Percentiles rank a stretch among this genome's conserved stretches.
Evolutionary conservation across 1,139 yeast genomes (phyloP).

Genomic region (Nakaseomyces sp.): DNA sequence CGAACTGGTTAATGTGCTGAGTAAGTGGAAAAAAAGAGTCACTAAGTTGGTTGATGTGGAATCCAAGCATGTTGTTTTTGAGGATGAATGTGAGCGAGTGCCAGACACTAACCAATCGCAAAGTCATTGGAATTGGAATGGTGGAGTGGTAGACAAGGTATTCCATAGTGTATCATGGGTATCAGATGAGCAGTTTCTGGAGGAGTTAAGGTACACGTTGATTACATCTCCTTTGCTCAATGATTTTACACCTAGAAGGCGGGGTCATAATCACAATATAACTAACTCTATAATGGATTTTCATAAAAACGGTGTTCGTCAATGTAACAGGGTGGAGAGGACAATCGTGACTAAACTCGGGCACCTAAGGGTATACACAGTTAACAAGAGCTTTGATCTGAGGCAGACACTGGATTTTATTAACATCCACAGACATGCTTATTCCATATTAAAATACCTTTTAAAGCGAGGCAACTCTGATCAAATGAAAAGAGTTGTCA

Average conservation of each 20-base stretch:
- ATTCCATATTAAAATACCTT: background rate
- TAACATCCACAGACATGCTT: background rate
- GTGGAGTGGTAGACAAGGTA: background rate
- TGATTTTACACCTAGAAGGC: background rate
- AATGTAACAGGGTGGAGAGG: background rate
- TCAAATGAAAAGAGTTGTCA: background rate
- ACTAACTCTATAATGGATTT: background rate
- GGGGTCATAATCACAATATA: background rate
- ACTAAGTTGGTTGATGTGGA: background rate
- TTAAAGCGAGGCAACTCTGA: background rate
- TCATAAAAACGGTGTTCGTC: background rate
- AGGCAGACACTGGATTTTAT: background rate
- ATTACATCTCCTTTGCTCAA: constrained; percentile 1
- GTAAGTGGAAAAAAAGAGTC: background rate
- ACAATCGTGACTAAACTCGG: background rate
- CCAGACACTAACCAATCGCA: too few relatives aligned
- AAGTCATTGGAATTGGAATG: background rate
- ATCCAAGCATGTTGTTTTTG: background rate
- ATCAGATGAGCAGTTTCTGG: constrained; percentile 4
- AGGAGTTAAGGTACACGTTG: constrained; percentile 1
- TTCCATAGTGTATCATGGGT: constrained; percentile 2
- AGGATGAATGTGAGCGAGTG: background rate
- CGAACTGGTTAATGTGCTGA: background rate
- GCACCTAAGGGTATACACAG: background rate
- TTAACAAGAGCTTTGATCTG: background rate